Percentiles rank a stretch among this genome's conserved stretches.
Conservation (phyloP, 495 filamentous ascomycete species). For the Opeltia flavorubescens region DNA sequence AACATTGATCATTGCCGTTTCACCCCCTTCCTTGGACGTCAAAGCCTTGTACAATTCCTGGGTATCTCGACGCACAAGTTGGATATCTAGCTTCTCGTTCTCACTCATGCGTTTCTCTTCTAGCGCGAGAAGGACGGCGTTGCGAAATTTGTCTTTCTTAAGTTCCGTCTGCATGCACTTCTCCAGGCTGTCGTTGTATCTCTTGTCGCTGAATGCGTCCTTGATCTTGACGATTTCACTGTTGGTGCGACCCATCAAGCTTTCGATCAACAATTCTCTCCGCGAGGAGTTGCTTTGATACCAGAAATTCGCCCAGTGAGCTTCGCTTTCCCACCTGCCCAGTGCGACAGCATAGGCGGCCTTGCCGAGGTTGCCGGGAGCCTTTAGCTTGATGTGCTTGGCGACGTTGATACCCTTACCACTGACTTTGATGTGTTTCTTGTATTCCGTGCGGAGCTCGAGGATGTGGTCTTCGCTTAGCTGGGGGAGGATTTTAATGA, state of each 20-base stretch:
- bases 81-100: slow-evolving; percentile 36
- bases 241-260: slow-evolving; percentile 77
- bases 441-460: slow-evolving; percentile 75
- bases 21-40: slow-evolving; percentile 62
- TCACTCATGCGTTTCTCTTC: slow-evolving; percentile 78
- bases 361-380: slow-evolving; percentile 75
- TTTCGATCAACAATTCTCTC: slow-evolving; percentile 82
- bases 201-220: slow-evolving; percentile 80
- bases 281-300: slow-evolving; percentile 80
- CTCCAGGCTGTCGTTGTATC: slow-evolving; percentile 70
- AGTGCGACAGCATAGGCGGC: slow-evolving; percentile 80
- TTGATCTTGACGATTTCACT: slow-evolving; percentile 83
- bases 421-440: slow-evolving; percentile 67
- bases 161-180: slow-evolving; percentile 84
- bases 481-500: slow-evolving; percentile 73
- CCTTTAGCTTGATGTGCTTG: slow-evolving; percentile 77
- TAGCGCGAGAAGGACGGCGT: slow-evolving; percentile 71
- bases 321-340: slow-evolving; percentile 84
- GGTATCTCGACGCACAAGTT: slow-evolving; percentile 56
- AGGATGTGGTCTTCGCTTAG: slow-evolving; percentile 77
- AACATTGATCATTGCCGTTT: slow-evolving; percentile 80
- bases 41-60: slow-evolving; percentile 55
- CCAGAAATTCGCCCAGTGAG: slow-evolving; percentile 97
- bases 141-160: slow-evolving; percentile 87
- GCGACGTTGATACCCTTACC: slow-evolving; percentile 84